Evolutionary conservation across 2,329 filamentous ascomycete genomes (phyloP), one percentile per base, ranked within the genome.

Genomic region (Fusarium pseudonygamai): DNA sequence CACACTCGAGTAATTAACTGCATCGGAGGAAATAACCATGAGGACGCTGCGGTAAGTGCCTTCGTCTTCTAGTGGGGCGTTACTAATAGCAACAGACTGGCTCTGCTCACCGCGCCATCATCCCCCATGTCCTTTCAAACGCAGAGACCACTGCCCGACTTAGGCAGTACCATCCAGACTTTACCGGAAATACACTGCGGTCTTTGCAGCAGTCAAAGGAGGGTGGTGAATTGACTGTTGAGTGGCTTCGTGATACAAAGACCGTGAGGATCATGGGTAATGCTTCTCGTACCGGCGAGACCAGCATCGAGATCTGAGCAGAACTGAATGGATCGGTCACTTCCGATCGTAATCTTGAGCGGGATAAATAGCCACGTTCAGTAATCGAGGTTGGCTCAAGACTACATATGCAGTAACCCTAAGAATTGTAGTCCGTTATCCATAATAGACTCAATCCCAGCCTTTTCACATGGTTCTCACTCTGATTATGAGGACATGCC

Each of bases 51-150:
- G 0, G 65, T 63, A 20, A 2, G n/a, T 43, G 3, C 30, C 32
- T 34, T 34, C 32, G 32, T 32, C 32, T 32, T 32, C 4, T 13
- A 32, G 32, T 7, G 28, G 28, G 28, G 28, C 28, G 8, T 30
- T 30, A 1, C 47, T 68, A 9, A 68, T 12, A 16, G 2, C 2
- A 2, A 11, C 5, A 22, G 65, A 68, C 64, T 16, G 65, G 65
- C 3, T 68, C 65, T 3, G 64, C 65, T 3, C 65, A 68, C 6
- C 65, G 65, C 7, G 65, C 65, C 5, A 69, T 68, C 3, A 30
- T 63, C 5, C 65, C 65, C 0, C 65, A 68, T 16, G 49, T 36
- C 14, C 6, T 68, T 3, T 50, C 65, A 5, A 49, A 63, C 2
- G 7, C 57, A 0, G 64, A 56, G 1, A 69, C 65, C 0, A 55